phyloP scores from a whole-genome alignment of 2,329 filamentous ascomycete genomes.

The Cordyceps fumosorosea region DNA sequence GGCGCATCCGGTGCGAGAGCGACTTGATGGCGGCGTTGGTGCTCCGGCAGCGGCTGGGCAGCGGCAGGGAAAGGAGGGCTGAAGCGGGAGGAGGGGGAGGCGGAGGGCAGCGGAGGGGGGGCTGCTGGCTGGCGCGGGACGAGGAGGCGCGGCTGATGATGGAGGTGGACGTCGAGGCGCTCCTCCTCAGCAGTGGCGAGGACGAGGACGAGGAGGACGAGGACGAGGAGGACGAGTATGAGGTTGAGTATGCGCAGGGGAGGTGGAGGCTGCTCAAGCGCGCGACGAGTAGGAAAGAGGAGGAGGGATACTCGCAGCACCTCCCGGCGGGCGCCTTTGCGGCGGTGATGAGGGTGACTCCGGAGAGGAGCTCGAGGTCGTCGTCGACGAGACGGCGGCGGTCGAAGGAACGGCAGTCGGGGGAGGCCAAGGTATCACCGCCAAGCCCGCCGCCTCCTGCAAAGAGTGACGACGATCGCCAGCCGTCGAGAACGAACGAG shows the following conservation, averaged over 20 bases:
- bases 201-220: not conserved
- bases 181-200: not conserved
- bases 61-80: not conserved
- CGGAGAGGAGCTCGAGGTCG: not conserved
- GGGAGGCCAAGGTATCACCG: not conserved
- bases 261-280: not conserved
- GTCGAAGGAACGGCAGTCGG: not conserved
- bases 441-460: too few species aligned
- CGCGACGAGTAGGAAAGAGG: not conserved
- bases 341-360: not conserved
- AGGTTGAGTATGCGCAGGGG: not conserved
- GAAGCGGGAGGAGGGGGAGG: too few species aligned
- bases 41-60: not conserved
- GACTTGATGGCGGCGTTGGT: not conserved
- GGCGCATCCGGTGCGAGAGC: constrained; percentile 1
- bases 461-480: too few species aligned
- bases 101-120: too few species aligned
- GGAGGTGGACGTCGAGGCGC: not conserved
- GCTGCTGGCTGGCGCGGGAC: not conserved
- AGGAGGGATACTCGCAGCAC: not conserved
- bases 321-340: not conserved
- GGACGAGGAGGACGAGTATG: not conserved
- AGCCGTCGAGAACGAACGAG: not conserved
- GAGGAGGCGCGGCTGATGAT: not conserved
- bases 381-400: not conserved